Conservation (phyloP, 257 asterid species). For the Nicotiana tomentosiformis region DNA sequence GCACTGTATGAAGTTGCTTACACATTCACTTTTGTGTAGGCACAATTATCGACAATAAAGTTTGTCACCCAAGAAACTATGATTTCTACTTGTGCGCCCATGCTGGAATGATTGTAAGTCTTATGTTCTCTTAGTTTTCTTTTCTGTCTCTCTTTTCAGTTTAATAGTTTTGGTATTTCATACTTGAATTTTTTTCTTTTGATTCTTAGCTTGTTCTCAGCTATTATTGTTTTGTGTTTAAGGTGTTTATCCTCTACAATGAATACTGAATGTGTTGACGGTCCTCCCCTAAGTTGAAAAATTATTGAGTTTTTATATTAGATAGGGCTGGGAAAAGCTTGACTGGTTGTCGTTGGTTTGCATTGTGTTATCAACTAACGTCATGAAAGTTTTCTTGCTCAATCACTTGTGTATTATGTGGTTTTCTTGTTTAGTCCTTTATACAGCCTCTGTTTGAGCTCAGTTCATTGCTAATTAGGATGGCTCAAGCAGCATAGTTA, state of each 20-base stretch:
- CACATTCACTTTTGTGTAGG: conserved; percentile 43
- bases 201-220: neutral
- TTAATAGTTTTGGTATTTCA: neutral
- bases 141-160: neutral
- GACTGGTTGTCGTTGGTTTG: neutral
- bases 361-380: neutral
- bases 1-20: neutral
- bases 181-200: neutral
- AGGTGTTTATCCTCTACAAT: neutral
- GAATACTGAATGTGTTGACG: too few relatives aligned
- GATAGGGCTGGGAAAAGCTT: neutral
- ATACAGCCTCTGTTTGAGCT: too few relatives aligned
- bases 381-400: neutral
- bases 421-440: too few relatives aligned
- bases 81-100: conserved; percentile 93
- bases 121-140: neutral
- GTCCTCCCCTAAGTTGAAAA: neutral
- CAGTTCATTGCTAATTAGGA: neutral
- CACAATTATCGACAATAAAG: conserved; percentile 72
- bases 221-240: neutral
- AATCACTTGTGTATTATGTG: neutral
- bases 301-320: too few relatives aligned
- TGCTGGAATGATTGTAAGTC: conserved; percentile 86
- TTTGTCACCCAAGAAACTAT: conserved; percentile 82
- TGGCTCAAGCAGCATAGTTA: neutral